phyloP scores from a whole-genome alignment of 2,329 filamentous ascomycete species.

The Setomelanomma holmii region DNA sequence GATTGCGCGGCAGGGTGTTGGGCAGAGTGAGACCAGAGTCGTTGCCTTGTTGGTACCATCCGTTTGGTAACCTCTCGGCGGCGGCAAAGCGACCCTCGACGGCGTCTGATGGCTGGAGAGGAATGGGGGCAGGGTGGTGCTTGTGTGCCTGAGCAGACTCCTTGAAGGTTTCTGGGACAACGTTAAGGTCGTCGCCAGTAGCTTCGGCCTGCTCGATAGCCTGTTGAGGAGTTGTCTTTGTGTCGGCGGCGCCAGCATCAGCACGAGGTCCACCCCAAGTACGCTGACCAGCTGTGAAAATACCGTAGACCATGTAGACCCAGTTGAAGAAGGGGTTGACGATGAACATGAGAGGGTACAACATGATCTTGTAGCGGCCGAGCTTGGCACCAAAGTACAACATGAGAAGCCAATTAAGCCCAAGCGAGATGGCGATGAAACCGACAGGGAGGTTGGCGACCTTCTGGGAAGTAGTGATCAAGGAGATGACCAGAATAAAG shows the following conservation, averaged over 20 bases:
- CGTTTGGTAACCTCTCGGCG: conserved; percentile 70
- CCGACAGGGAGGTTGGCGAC: conserved; percentile 83
- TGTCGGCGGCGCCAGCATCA: conserved; percentile 82
- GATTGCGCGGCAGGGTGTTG: conserved; percentile 55
- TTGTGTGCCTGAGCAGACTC: conserved; percentile 60
- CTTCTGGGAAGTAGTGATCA: conserved; percentile 82
- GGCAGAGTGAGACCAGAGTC: conserved; percentile 69
- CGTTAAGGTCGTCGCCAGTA: conserved; percentile 85
- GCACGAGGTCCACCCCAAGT: conserved; percentile 96
- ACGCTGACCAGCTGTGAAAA: conserved; percentile 90
- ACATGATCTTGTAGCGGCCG: conserved; percentile 88
- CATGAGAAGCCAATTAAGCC: conserved; percentile 95
- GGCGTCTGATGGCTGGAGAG: conserved; percentile 75
- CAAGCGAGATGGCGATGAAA: conserved; percentile 91
- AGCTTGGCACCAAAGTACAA: conserved; percentile 91
- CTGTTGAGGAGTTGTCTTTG: conserved; percentile 76
- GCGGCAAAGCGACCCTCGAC: conserved; percentile 82
- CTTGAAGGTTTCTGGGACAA: conserved; percentile 85
- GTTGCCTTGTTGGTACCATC: conserved; percentile 73
- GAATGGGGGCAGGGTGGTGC: conserved; percentile 59
- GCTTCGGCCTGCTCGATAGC: conserved; percentile 83
- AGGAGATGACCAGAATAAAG: conserved; percentile 88
- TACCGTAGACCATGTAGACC: conserved; percentile 97
- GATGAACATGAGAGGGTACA: conserved; percentile 95
- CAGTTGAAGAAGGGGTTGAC: conserved; percentile 98